Evolutionary conservation across 768 basidiomycete genomes (phyloP).

Genomic region (Suillus paluster): DNA sequence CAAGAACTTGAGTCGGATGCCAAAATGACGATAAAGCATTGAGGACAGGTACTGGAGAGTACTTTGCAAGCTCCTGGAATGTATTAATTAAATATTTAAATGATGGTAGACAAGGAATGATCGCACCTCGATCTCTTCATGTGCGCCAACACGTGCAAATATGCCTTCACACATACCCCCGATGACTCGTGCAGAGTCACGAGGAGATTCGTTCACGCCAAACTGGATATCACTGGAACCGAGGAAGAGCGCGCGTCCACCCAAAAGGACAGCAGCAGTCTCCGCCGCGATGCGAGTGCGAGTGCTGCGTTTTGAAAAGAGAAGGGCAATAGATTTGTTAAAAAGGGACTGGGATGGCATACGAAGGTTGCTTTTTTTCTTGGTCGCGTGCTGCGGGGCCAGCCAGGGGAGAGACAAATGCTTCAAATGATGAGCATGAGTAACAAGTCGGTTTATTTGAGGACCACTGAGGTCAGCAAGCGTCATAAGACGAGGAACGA

Average conservation of each 20-base stretch:
- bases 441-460: conserved; percentile 71
- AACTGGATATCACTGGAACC: conserved; percentile 92
- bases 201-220: conserved; percentile 88
- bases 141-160: conserved; percentile 93
- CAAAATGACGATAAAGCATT: conserved; percentile 95
- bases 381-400: conserved; percentile 44
- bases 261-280: conserved; percentile 76
- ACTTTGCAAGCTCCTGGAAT: conserved; percentile 82
- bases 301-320: conserved; percentile 94
- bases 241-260: conserved; percentile 89
- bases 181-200: conserved; percentile 88
- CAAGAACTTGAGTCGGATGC: conserved; percentile 96
- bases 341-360: conserved; percentile 77
- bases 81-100: background rate
- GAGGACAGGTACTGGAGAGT: conserved; percentile 92
- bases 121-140: conserved; percentile 88
- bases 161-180: conserved; percentile 97
- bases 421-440: conserved; percentile 69
- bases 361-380: conserved; percentile 44
- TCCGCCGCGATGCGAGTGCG: conserved; percentile 90
- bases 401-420: conserved; percentile 69
- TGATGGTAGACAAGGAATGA: background rate
- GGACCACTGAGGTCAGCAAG: conserved; percentile 83
- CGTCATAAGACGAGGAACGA: conserved; percentile 78
- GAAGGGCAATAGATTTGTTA: conserved; percentile 83